Conservation (phyloP, 768 basidiomycete species). For the Coprinellus micaceus region DNA sequence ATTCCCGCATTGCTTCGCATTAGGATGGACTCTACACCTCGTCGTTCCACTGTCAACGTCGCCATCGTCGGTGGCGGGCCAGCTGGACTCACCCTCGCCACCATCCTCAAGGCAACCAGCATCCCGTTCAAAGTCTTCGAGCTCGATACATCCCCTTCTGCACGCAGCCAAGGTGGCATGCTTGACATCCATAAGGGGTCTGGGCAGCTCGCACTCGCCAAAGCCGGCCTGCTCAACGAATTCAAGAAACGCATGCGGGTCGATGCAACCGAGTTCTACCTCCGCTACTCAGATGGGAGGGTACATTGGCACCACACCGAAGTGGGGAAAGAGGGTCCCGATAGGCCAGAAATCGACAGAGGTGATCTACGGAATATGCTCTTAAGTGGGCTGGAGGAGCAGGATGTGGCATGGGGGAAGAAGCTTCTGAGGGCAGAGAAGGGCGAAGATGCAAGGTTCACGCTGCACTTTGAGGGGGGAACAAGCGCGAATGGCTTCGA, state of each 20-base stretch:
- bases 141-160: slow-evolving; percentile 16
- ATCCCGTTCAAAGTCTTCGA: slow-evolving; percentile 20
- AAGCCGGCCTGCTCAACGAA: slow-evolving; percentile 21
- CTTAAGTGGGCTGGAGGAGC: slow-evolving; percentile 19
- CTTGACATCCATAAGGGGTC: slow-evolving; percentile 23
- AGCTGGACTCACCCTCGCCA: slow-evolving; percentile 24
- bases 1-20: too few species aligned
- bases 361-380: slow-evolving; percentile 22
- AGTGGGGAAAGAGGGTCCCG: not conserved
- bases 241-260: slow-evolving; percentile 17
- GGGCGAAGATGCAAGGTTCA: slow-evolving; percentile 4
- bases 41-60: too few species aligned
- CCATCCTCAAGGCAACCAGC: slow-evolving; percentile 16
- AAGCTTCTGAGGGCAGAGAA: slow-evolving; percentile 13
- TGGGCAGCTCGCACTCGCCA: slow-evolving; percentile 21
- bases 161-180: slow-evolving; percentile 24
- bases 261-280: slow-evolving; percentile 13
- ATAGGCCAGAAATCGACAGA: slow-evolving; percentile 26
- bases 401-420: slow-evolving; percentile 18
- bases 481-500: slow-evolving; percentile 14
- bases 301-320: slow-evolving; percentile 3
- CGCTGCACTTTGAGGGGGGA: slow-evolving; percentile 10
- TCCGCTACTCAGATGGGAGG: slow-evolving; percentile 15
- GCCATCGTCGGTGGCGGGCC: slow-evolving; percentile 14
- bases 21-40: too few species aligned